These are phyloP conservation scores for Vitis amurensis DNA, from an alignment of 164 flowering plant species.

Conservation along the genomic window DNA sequence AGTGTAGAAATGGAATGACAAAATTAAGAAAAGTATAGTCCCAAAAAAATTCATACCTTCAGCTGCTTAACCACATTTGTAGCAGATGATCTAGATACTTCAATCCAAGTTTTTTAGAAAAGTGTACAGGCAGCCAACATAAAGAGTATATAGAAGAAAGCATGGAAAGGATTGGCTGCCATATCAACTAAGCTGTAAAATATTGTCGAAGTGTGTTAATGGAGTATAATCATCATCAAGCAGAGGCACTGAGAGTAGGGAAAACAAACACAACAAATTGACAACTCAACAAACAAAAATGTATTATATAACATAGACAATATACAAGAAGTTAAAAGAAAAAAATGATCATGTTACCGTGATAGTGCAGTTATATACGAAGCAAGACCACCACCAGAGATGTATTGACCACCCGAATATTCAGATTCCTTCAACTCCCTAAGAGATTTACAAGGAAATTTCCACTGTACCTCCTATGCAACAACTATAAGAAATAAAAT, in stretches of 20 bases:
- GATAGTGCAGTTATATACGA: constrained; percentile 69
- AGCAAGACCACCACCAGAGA: constrained; percentile 74
- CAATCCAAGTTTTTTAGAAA: constrained; percentile 86
- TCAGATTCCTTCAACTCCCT: constrained; percentile 77
- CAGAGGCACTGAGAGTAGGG: background rate
- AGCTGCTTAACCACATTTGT: constrained; percentile 84
- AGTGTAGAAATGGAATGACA: too few species aligned
- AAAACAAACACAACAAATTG: background rate
- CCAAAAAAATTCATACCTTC: constrained; percentile 39
- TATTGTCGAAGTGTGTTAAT: background rate
- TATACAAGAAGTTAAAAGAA: background rate
- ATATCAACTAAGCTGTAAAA: constrained; percentile 67
- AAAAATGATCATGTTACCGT: constrained; percentile 31
- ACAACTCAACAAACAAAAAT: background rate
- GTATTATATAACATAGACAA: background rate
- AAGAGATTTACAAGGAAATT: constrained; percentile 65
- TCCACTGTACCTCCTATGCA: constrained; percentile 61
- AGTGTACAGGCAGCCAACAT: constrained; percentile 87
- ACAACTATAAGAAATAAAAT: constrained; percentile 31
- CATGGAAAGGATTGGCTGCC: constrained; percentile 79
- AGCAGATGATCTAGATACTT: constrained; percentile 82
- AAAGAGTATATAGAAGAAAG: constrained; percentile 67
- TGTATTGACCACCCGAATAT: constrained; percentile 60
- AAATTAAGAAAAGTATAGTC: background rate
- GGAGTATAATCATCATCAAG: background rate